Conservation (phyloP, 345 rosid species). For the Eucalyptus polybractea region DNA sequence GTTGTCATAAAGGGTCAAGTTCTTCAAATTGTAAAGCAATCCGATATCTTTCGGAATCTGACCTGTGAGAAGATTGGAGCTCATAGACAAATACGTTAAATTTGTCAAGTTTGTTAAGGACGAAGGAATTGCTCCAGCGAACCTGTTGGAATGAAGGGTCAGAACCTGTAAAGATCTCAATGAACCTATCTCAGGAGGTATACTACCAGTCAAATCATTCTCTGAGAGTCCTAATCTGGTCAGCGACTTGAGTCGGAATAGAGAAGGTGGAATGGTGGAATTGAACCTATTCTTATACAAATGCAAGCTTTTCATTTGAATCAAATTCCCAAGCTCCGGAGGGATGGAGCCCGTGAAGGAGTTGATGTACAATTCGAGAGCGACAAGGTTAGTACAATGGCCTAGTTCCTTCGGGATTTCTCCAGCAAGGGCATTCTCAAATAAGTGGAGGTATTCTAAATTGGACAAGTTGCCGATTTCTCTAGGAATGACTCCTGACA, state of each 20-base stretch:
- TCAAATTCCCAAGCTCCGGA: slow-evolving; percentile 50
- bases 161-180: slow-evolving; percentile 40
- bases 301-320: slow-evolving; percentile 25
- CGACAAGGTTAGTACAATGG: slow-evolving; percentile 28
- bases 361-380: slow-evolving; percentile 44
- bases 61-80: slow-evolving; percentile 51
- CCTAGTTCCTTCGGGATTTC: slow-evolving; percentile 58
- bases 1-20: slow-evolving; percentile 32
- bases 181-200: slow-evolving; percentile 40
- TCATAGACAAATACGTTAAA: slow-evolving; percentile 47
- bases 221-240: slow-evolving; percentile 47
- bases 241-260: slow-evolving; percentile 40
- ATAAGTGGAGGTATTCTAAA: slow-evolving; percentile 22
- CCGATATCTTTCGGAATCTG: slow-evolving; percentile 54
- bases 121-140: slow-evolving; percentile 50
- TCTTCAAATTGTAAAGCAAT: slow-evolving; percentile 45
- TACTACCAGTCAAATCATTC: slow-evolving; percentile 45
- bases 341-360: slow-evolving; percentile 58
- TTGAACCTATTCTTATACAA: slow-evolving; percentile 38
- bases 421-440: slow-evolving; percentile 41
- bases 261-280: slow-evolving; percentile 58
- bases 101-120: slow-evolving; percentile 49
- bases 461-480: slow-evolving; percentile 58
- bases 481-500: slow-evolving; percentile 52
- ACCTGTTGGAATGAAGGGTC: slow-evolving; percentile 58